Evolutionary conservation across 108 stramenopile genomes (phyloP).

Genomic region (Nitzschia palea): DNA sequence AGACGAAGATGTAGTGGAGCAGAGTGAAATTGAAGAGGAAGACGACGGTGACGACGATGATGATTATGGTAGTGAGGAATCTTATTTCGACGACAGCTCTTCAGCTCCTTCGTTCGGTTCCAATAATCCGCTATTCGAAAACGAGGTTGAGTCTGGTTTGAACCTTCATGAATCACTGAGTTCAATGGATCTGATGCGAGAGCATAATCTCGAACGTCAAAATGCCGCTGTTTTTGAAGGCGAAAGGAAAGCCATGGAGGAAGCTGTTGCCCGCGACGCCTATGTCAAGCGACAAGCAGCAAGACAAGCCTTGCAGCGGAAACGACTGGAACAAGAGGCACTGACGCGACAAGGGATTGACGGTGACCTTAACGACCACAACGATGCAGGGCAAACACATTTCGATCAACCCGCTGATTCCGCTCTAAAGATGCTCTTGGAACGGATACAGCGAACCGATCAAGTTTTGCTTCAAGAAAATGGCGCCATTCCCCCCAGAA

Average conservation of each 20-base stretch:
- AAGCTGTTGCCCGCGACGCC: not conserved
- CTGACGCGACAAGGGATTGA: not conserved
- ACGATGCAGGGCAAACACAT: not conserved
- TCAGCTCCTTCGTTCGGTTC: not conserved
- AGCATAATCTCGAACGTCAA: conserved; percentile 7
- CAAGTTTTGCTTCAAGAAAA: not conserved
- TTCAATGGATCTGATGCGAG: not conserved
- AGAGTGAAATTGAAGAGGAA: not conserved
- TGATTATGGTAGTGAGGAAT: not conserved
- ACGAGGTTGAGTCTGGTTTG: not conserved
- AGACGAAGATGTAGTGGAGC: conserved; percentile 1
- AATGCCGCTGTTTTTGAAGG: conserved; percentile 10
- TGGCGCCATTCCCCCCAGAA: not conserved
- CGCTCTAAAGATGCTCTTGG: not conserved
- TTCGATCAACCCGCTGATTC: not conserved
- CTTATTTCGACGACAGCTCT: conserved; percentile 16
- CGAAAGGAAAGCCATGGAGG: conserved; percentile 8
- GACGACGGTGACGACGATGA: conserved; percentile 17
- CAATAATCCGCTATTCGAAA: not conserved
- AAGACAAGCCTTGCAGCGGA: not conserved
- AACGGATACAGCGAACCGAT: not conserved
- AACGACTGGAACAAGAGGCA: conserved; percentile 1
- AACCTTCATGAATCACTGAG: not conserved
- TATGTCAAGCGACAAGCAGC: conserved; percentile 1
- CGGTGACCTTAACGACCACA: not conserved